A percentile compares a stretch with the other conserved stretches of the same genome.
Conservation (phyloP, 352 stramenopile species). For the Pythium vanterpoolii region DNA sequence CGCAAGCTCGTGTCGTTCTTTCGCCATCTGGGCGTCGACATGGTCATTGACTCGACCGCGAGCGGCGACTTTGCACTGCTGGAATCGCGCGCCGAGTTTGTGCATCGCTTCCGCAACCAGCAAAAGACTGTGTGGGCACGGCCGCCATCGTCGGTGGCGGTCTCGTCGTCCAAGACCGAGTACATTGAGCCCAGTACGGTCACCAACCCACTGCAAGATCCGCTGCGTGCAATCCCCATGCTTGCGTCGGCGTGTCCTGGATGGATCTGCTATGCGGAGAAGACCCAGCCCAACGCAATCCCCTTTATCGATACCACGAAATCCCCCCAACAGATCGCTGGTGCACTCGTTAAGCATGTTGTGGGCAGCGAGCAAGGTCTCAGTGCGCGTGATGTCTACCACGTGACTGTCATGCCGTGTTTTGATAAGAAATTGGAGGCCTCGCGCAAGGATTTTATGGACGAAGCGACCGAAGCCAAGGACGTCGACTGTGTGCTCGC, state of each 20-base stretch:
- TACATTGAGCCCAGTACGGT: conserved; percentile 54
- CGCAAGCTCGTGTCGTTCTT: conserved; percentile 78
- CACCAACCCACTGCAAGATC: conserved; percentile 57
- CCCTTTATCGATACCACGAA: conserved; percentile 95
- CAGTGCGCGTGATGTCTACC: conserved; percentile 77
- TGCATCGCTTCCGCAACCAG: conserved; percentile 80
- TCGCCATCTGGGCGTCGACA: conserved; percentile 78
- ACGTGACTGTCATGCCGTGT: conserved; percentile 97
- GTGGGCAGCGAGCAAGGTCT: conserved; percentile 59
- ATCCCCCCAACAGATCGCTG: conserved; percentile 94
- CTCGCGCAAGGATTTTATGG: conserved; percentile 88
- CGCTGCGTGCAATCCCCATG: conserved; percentile 84
- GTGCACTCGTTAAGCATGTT: conserved; percentile 78
- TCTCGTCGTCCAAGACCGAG: conserved; percentile 67
- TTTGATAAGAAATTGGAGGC: conserved; percentile 99
- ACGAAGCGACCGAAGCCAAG: conserved; percentile 55
- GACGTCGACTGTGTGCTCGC: conserved; percentile 96
- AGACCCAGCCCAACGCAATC: conserved; percentile 93
- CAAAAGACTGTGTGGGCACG: conserved; percentile 63
- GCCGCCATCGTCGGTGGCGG: conserved; percentile 64
- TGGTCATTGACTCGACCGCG: conserved; percentile 91
- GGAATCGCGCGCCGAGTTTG: conserved; percentile 90
- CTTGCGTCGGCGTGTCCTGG: conserved; percentile 96
- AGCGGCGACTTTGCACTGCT: conserved; percentile 91
- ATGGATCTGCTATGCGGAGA: conserved; percentile 98